Percentiles rank a stretch among this genome's conserved stretches.
phyloP scores from a whole-genome alignment of 2,329 filamentous ascomycete genomes.

The Colletotrichum filicis region DNA sequence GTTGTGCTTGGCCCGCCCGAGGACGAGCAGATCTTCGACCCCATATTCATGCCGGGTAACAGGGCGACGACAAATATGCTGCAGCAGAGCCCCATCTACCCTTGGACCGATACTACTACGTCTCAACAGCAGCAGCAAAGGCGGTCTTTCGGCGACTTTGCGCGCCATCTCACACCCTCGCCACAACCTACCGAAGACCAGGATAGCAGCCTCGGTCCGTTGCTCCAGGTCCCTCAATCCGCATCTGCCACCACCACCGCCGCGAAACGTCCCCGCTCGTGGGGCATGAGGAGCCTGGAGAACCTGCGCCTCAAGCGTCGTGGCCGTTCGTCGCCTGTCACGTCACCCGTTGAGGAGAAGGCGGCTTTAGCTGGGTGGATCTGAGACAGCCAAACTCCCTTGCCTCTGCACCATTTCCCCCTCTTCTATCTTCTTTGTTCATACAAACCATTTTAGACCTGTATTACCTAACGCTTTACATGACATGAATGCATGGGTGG shows the following conservation, averaged over 20 bases:
- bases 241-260: not conserved
- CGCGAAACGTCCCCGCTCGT: constrained; percentile 34
- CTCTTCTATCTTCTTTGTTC: not conserved
- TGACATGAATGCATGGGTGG: constrained; percentile 2
- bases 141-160: constrained; percentile 8
- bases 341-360: not conserved
- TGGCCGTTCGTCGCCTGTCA: not conserved
- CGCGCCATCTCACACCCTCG: not conserved
- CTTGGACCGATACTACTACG: not conserved
- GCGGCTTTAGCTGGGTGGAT: constrained; percentile 5
- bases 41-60: not conserved
- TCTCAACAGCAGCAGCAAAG: not conserved
- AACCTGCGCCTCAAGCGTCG: constrained; percentile 38
- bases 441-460: not conserved
- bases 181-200: not conserved
- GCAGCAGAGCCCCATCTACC: not conserved
- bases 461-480: constrained; percentile 8
- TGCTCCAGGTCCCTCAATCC: constrained; percentile 23
- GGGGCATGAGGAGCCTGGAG: constrained; percentile 36
- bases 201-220: not conserved
- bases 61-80: not conserved
- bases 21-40: constrained; percentile 15
- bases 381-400: not conserved
- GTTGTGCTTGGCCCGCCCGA: constrained; percentile 27
- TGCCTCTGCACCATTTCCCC: not conserved